Percentiles rank a stretch among this genome's conserved stretches.
phyloP scores from a whole-genome alignment of 1,139 yeast genomes.

The Pichia terricola region DNA sequence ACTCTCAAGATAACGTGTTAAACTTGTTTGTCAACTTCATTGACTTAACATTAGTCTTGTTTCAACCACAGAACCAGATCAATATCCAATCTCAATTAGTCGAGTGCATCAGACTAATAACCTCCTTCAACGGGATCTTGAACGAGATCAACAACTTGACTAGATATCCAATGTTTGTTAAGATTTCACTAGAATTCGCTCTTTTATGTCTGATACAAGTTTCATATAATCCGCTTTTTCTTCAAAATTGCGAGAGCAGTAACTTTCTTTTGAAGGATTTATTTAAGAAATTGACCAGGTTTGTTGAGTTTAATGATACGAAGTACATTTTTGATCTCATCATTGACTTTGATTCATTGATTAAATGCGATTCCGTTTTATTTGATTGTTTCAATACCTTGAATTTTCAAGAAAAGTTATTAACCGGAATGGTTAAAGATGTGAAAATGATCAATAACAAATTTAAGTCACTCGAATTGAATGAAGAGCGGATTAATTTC shows the following conservation, averaged over 20 bases:
- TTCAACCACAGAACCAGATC: conserved; percentile 12
- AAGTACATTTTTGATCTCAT: conserved; percentile 10
- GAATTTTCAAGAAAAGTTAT: conserved; percentile 5
- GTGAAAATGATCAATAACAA: conserved; percentile 6
- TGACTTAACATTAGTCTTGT: conserved; percentile 12
- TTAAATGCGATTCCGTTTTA: conserved; percentile 7
- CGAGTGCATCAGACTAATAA: neutral
- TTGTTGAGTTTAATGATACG: conserved; percentile 10
- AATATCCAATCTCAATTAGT: conserved; percentile 4
- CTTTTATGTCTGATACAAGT: conserved; percentile 14
- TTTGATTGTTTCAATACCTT: conserved; percentile 6
- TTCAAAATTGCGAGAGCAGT: neutral
- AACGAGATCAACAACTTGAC: conserved; percentile 7
- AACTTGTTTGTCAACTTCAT: conserved; percentile 9
- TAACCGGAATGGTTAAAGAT: conserved; percentile 12
- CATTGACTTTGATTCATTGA: conserved; percentile 12
- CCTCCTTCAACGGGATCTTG: neutral
- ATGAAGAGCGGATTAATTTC: neutral
- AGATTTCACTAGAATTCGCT: conserved; percentile 16
- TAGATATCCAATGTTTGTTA: conserved; percentile 14
- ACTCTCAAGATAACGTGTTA: neutral
- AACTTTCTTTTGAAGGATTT: conserved; percentile 2
- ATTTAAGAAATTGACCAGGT: conserved; percentile 8
- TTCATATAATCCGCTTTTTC: conserved; percentile 14
- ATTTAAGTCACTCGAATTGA: conserved; percentile 4